Percentiles rank a stretch among this genome's conserved stretches.
Evolutionary conservation across 257 asterid genomes (phyloP).

Genomic region (Solanum ossicruentum): DNA sequence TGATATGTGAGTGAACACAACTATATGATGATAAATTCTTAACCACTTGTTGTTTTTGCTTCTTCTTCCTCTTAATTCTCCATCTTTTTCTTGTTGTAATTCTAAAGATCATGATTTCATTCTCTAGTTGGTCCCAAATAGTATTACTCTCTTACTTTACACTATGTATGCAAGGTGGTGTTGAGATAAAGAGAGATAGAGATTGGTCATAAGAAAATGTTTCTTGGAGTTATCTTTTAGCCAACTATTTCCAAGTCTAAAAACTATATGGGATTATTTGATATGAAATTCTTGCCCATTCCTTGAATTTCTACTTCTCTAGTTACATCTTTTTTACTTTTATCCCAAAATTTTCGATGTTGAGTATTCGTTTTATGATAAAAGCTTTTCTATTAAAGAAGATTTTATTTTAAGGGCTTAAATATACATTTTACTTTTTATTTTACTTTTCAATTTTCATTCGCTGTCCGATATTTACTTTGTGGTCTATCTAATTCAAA

Average conservation of each 20-base stretch:
- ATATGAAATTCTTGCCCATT: background rate
- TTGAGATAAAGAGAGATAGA: background rate
- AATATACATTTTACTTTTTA: too few species aligned
- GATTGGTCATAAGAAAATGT: background rate
- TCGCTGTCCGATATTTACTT: accelerated
- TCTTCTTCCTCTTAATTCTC: background rate
- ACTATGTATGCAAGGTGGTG: background rate
- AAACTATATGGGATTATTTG: background rate
- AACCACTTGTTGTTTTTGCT: background rate
- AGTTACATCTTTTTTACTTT: background rate
- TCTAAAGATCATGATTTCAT: background rate
- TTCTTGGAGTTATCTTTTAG: background rate
- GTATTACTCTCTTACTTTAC: background rate
- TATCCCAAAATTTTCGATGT: background rate
- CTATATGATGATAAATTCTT: background rate
- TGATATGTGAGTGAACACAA: conserved; percentile 1
- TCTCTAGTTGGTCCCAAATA: background rate
- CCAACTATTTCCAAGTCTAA: background rate
- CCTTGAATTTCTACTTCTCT: background rate
- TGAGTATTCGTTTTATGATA: background rate
- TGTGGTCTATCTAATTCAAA: background rate
- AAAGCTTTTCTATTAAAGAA: background rate
- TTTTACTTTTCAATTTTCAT: background rate
- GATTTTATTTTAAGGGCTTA: background rate
- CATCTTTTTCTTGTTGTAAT: background rate